Base-by-base conservation (phyloP, 2,329 filamentous ascomycete species). In the Ceratocystis huliohia region DNA sequence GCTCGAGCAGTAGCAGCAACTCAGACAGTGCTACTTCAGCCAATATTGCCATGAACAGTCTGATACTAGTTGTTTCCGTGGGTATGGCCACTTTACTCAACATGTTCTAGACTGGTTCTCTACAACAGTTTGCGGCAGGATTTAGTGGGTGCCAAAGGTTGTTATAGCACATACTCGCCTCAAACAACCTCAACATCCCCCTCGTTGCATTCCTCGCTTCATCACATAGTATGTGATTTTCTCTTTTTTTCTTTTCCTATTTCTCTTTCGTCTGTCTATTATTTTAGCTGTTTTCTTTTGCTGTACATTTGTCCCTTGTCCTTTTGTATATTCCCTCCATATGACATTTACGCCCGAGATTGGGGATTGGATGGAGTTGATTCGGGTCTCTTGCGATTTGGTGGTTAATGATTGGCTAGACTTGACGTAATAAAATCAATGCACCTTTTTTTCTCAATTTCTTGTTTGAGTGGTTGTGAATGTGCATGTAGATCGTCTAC, bases 1-100 rank as follows among this genome's bases (percentile, higher is more conserved):
- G 22, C 53, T 59, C 53, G 17, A 13, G n/a, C 13, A 25, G 22
- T 30, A 30, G 53, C 53, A 37, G 53, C 13, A 30, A 20, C 46
- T 20, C n/a, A 20, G 46, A 20, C 28, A 59, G 53, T 25, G 53
- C 53, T 4, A 30, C 53, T 17, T 50, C 46, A 5, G 6, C 28
- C 7, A 8, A 8, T 17, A 13, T 20, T 33, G 53, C 22, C 3
- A 44, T 65, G n/a, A 48, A 62, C 57, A 50, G 46, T 22, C 28
- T 65, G 59, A 22, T 50, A 46, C 33, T 65, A n/a, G 30, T 41
- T 15, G 22, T 57, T 61, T 57, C 46, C 25, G 59, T 62, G n/a
- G 59, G 33, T 15, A 62, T 62, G 25, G 30, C 63, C 48, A 48
- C 48, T 57, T 20, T 56, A 7, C 25, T 65, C 44, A 48, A 15